Base-by-base conservation (phyloP, 768 basidiomycete species). In the Panus rudis region DNA sequence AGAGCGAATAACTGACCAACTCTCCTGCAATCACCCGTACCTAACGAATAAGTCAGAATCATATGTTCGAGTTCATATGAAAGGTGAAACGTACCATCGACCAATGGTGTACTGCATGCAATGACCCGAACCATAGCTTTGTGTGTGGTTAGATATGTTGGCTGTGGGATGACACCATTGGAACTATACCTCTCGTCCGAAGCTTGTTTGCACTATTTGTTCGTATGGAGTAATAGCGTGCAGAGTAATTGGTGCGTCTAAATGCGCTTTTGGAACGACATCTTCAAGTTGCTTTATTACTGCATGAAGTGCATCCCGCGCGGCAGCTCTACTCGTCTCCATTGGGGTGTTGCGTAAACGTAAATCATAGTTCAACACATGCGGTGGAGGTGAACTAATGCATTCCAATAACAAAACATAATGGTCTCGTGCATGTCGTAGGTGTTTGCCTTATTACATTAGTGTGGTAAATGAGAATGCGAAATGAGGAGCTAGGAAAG, bases 101-200 rank as follows among this genome's bases (percentile, higher is more conserved):
- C 86, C 86, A 92, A 57, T 92, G 89, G 62, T 92, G 89, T 20
- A 92, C 82, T 32, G 88, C 88, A 55, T 92, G 89, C 24, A 92
- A 63, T 19, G 72, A 79, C n/a, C 79, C 76, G 60, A 92, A 92
- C 89, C 89, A 92, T 14, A 92, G 64, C 87, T 90, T 8, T 35
- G 33, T 35, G 31, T 22, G 12, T 16, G 20, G 19, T 23, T 35
- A 33, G 11, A 37, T 3, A 16, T 32, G 27, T 6, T 2, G 27
- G 13, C 16, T 8, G 30, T 19, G 16, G 16, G 11, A 19, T 26
- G 13, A 33, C 14, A 28, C 25, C 17, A 32, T 6, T 8, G 20
- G 37, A 32, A 19, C 17, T 64, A 52, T 52, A 86, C 88, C 69
- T 92, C 89, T 63, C 89, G 68, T 22, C 88, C 89, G 52, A 90